Base-by-base conservation (phyloP, 331 rosid genomes). In the Malus hybrid region DNA sequence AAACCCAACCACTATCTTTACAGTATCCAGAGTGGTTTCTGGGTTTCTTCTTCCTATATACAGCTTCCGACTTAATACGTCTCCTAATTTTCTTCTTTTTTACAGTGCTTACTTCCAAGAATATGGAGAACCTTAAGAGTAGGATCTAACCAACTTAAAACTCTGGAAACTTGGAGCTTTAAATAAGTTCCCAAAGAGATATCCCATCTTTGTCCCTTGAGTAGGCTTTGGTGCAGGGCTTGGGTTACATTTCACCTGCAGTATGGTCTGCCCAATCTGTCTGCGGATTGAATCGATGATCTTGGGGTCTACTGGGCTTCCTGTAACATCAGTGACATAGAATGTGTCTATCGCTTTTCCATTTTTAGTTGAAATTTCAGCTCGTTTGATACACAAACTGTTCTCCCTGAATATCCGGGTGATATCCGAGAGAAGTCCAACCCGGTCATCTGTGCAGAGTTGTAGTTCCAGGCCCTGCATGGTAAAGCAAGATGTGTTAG, bases 381-480 rank as follows among this genome's bases (percentile, higher is more conserved):
- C 98, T 86, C 97, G 83, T 83, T 76, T 93, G 82, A 93, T 81
- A 24, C 88, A 82, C 61, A 94, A 79, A 85, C 99, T 89, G 84
- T 94, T 92, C 83, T 94, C 99, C 20, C 99, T 84, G 81, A 94
- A 94, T 69, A 92, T 80, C 78, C 99, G 85, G 22, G 97, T 94
- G 81, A 94, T 92, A 61, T 94, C 97, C 3, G 99, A 90, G 62
- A 94, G 98, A 63, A 90, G 97, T 59, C 97, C 96, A 27, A 84
- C 80, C 65, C 96, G 86, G 82, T 93, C 99, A 65, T 92, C 91
- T 2, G 97, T 86, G 80, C 82, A 85, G 32, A 94, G 81, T 69
- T 92, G 93, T 28, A 94, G 91, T 76, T 92, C 96, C 87, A 92
- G 82, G 15, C 99, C 97, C 99, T 94, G 92, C 85, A 81, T 71